Base-by-base conservation (phyloP, 73 alveolate genomes). In the Blepharisma japonicum region DNA sequence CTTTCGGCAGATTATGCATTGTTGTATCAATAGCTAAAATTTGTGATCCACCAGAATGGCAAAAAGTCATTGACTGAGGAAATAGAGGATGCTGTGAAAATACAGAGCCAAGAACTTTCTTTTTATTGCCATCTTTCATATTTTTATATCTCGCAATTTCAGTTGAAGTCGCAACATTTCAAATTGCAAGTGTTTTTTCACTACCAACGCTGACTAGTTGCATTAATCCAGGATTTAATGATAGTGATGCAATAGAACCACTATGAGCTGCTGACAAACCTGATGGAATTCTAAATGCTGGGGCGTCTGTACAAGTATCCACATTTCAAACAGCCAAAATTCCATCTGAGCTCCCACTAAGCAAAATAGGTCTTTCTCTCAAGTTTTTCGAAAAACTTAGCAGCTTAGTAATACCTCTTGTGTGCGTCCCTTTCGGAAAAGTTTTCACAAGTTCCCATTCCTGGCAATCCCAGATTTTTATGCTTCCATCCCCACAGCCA, bases 231-330 rank as follows among this genome's bases (percentile, higher is more conserved):
- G 23, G 11, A 61, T 61, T 61, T 25, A 61, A 61, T 14, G 74
- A 61, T 25, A 61, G 14, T 1, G 49, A 14, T n/a, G 14, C 11
- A 20, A 61, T 61, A 14, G 46, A 20, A 3, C 74, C 47, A 61
- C 50, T 20, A 39, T 61, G 74, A 61, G 74, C 74, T 18, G 49
- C 14, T 20, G 39, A n/a, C 11, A 39, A 61, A 2, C 74, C 74
- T 61, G 74, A 61, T 9, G 38, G 74, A 39, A 61, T 61, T 14
- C 14, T n/a, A 46, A 71, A 48, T 8, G 81, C 68, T 14, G 81
- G 81, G 71, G 55, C 45, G 71, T 71, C 72, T 8, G 81, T 71
- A 54, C 81, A 71, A 18, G 81, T 71, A 46, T 71, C 81, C 7
- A 71, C 81, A 46, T 71, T 71, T 76, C 81, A 71, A 20, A 71